Conservation (phyloP, 2,329 filamentous ascomycete genomes). For the Catunica adiposa region DNA sequence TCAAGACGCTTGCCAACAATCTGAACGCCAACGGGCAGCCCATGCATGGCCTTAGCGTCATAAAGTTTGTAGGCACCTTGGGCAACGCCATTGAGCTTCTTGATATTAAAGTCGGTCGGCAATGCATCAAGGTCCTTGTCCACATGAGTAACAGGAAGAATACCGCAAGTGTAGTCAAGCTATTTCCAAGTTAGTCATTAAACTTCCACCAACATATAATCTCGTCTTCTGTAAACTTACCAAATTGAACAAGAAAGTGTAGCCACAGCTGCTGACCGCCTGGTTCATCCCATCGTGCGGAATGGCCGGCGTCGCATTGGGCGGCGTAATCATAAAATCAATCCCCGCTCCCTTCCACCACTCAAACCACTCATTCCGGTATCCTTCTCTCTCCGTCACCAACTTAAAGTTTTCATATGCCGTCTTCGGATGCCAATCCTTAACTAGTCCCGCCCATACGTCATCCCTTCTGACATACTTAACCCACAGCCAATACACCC, state of each 20-base stretch:
- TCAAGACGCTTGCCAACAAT: constrained; percentile 63
- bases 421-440: constrained; percentile 55
- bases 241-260: constrained; percentile 86
- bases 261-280: constrained; percentile 72
- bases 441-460: constrained; percentile 63
- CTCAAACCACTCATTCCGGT: constrained; percentile 61
- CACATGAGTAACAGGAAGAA: constrained; percentile 74
- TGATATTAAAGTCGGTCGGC: constrained; percentile 41
- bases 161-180: constrained; percentile 73
- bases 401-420: constrained; percentile 71
- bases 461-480: constrained; percentile 61
- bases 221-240: constrained; percentile 30
- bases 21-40: constrained; percentile 73
- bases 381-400: constrained; percentile 59
- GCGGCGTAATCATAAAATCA: constrained; percentile 70
- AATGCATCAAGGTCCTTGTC: constrained; percentile 52
- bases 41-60: constrained; percentile 67
- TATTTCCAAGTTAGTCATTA: constrained; percentile 20
- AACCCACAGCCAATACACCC: constrained; percentile 79
- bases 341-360: constrained; percentile 64
- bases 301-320: constrained; percentile 77
- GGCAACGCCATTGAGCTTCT: constrained; percentile 61
- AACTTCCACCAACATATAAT: not conserved
- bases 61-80: constrained; percentile 75
- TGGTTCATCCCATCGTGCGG: constrained; percentile 77